Evolutionary conservation across 2,329 filamentous ascomycete genomes (phyloP), one percentile per base, ranked within the genome.

Genomic region (Kalmusia sp.): DNA sequence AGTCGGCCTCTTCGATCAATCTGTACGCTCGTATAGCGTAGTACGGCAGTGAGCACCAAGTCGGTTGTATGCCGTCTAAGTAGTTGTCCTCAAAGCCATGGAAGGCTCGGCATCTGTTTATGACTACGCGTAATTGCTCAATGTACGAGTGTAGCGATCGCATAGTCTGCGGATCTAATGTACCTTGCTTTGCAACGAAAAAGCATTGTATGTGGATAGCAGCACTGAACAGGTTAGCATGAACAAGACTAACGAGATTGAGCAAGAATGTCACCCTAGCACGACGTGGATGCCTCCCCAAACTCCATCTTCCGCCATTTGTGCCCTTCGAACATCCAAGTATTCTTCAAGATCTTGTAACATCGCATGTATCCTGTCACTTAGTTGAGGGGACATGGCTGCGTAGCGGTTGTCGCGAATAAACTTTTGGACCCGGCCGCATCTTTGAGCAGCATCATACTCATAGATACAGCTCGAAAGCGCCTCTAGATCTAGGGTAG

Each of bases 141-240:
- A 61, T 17, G 17, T 48, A 49, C 2, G 49, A 50, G n/a, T 51
- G 43, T 1, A 61, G 21, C 7, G 37, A 37, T 2, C 33, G 31
- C 15, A 55, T 44, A 11, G n/a, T 39, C 2, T 55, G 40, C 3
- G 21, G 9, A 15, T 54, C 51, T 2, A 57, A 8, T 14, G 31
- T 27, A 5, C 44, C 47, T n/a, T 46, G 37, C 21, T 54, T 57
- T 19, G 55, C 39, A 6, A 50, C 22, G 12, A 34, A 37, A 30
- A 52, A 59, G 22, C 37, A 52, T 49, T 55, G 58, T 12, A 63
- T 43, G 30, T 63, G 55, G 24, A 63, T 49, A 12, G 34, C 53
- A 4, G 60, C 57, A n/a, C 58, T 63, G 33, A 4, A 15, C 9
- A 14, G 15, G 28, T 34, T 19, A 14, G 17, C 21, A 7, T n/a